Evolutionary conservation across 208 protist genomes (phyloP).

Genomic region (Trypanosoma boissoni): DNA sequence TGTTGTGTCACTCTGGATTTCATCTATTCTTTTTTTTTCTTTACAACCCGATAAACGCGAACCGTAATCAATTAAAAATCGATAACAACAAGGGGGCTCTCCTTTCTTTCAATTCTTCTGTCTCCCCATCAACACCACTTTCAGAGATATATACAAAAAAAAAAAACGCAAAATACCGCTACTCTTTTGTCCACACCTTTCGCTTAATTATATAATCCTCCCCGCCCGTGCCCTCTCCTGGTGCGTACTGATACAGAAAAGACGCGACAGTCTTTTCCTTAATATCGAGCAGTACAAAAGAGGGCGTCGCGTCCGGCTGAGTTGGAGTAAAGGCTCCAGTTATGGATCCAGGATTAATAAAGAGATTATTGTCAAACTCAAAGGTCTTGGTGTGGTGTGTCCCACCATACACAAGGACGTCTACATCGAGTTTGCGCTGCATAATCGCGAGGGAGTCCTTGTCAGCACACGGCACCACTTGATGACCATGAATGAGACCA

Average conservation of each 20-base stretch:
- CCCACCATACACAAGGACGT: slow-evolving; percentile 97
- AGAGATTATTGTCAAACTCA: slow-evolving; percentile 95
- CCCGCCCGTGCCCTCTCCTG: slow-evolving; percentile 10
- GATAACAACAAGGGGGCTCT: no score
- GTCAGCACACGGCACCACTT: slow-evolving; percentile 96
- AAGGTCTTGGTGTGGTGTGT: slow-evolving; percentile 92
- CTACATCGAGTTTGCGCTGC: slow-evolving; percentile 97
- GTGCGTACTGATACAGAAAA: slow-evolving; percentile 70
- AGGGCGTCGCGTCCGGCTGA: slow-evolving; percentile 78
- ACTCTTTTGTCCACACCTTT: slow-evolving; percentile 60
- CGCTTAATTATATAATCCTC: slow-evolving; percentile 61
- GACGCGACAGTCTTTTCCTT: slow-evolving; percentile 75
- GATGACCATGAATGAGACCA: slow-evolving; percentile 97
- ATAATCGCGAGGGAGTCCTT: slow-evolving; percentile 91
- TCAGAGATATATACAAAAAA: slow-evolving; percentile 2
- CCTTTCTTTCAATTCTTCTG: no score
- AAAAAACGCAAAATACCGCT: not conserved
- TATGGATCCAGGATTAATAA: slow-evolving; percentile 99
- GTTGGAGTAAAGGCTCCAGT: slow-evolving; percentile 93
- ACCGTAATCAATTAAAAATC: no score
- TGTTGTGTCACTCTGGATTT: no score
- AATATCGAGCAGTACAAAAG: slow-evolving; percentile 97
- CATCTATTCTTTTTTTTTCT: no score
- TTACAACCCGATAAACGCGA: no score
- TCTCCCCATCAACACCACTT: not conserved